Base-by-base conservation (phyloP, 192 early-diverging fungal species). In the Rhizophagus clarus region DNA sequence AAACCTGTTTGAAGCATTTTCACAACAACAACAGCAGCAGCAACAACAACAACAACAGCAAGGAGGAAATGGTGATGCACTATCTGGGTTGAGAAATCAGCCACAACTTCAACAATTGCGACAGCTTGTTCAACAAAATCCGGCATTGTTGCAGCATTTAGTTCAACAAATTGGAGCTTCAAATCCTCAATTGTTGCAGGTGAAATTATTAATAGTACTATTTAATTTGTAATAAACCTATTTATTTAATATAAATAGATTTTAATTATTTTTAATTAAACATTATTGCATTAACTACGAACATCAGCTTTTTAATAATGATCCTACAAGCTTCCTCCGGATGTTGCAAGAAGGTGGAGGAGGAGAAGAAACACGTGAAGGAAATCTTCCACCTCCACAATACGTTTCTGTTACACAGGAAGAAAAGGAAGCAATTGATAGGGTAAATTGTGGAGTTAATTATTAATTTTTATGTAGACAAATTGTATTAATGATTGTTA, bases 21-120 rank as follows among this genome's bases (percentile, higher is more conserved):
- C 37, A 89, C 91, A 12, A 85, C 69, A 71, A 67, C 69, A 72
- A 71, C 70, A 73, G 79, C 87, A 74, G 83, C 72, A n/a, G 63
- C 77, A 29, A 72, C 77, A 29, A 84, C 72, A 69, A 31, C 61
- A 79, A 29, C 60, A 74, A 77, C 47, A 81, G 51, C 80, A 73
- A 70, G 47, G 69, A 90, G 90, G 84, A 72, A 74, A 77, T 47
- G 31, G 76, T 7, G 80, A 81, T 14, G 88, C 85, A 63, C 80
- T 90, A 47, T 71, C 84, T 29, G 83, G 88, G 67, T 83, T 99
- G 78, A 85, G 94, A 80, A 90, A 93, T 66, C 89, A 90, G 64
- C 94, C 95, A 40, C 96, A 98, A 82, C 97, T 98, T 83, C 94
- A 96, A 81, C 92, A 97, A 82, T 90, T 99, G 51, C 94, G 96